Base-by-base conservation (phyloP, 352 stramenopile species). In the Pythium angustatum region DNA sequence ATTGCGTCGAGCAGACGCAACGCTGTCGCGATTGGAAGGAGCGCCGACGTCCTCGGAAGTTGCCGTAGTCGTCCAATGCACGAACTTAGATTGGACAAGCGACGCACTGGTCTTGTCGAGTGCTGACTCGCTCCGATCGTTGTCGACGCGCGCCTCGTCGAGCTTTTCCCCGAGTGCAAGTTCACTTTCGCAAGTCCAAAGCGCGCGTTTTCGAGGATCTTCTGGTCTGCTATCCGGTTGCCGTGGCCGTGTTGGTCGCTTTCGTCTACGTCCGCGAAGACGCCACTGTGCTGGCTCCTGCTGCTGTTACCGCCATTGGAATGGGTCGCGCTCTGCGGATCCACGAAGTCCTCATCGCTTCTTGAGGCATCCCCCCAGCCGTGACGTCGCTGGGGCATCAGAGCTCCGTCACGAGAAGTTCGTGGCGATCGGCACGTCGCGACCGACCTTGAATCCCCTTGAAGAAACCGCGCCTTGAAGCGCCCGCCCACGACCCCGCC, bases 1-100 rank as follows among this genome's bases (percentile, higher is more conserved):
- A 78, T 22, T 24, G 69, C 49, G 41, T 83, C 72, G 3, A 80
- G 2, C 2, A 83, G 52, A 6, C 53, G 43, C 10, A 71, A 8
- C 7, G 48, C 55, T n/a, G 45, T 5, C 41, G 12, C 9, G 38
- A 47, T 8, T 63, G 49, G 38, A 22, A 28, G 14, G 3, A 58
- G 44, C 38, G 12, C 36, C 9, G 27, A 2, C 24, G 19, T 43
- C 47, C 31, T 55, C 24, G 34, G 19, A 41, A 21, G 27, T 6
- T 49, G 21, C 14, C 26, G 28, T 14, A 60, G 31, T 9, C 41
- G 51, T 22, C 22, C 52, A 21, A 65, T 21, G 27, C 43, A 68
- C 4, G 52, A 28, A 19, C 24, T 14, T 7, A 7, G 33, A 38
- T 14, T 7, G 8, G 33, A 38, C 33, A 38, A 38, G 14, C 33